Evolutionary conservation across 208 protist genomes (phyloP), one percentile per base, ranked within the genome.

Genomic region (Trypanosoma scelopori): DNA sequence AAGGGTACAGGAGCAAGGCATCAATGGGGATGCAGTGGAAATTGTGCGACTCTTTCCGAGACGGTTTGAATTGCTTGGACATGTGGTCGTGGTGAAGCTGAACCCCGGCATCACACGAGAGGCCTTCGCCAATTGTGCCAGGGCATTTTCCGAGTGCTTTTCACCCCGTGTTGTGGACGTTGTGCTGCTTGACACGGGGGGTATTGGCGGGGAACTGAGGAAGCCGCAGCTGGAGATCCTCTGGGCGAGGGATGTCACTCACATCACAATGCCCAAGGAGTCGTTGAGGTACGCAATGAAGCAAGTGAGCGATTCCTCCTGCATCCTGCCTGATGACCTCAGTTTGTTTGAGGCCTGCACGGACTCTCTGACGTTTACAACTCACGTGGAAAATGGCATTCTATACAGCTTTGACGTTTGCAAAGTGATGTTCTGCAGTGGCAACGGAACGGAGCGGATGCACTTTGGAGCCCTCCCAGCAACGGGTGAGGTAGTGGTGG

Each of bases 371-470:
- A 95, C 93, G 22, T 93, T 84, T 67, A 92, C 89, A n/a, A 72
- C 81, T 22, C 91, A 97, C 67, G 63, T 96, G 6, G 93, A 97
- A 66, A 97, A 96, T 68, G 79, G 84, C 4, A 78, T 97, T n/a
- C 56, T 52, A n/a, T 97, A 97, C 74, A 79, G 72, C 57, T 89
- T 96, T 53, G 93, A 97, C 59, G 87, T 91, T 53, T 58, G 63
- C 28, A 70, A 80, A 1, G 87, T 97, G 25, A 97, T 97, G 93
- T 96, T 97, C 60, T 84, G 77, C 65, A 97, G 91, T 69, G 93
- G 93, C 35, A 97, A 97, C 78, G 94, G 87, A 12, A 97, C 85
- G 20, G 91, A 97, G 74, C 79, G 93, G 13, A 95, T 96, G 80
- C 87, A 95, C 73, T 95, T 97, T 69, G 74, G 72, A 41, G 61